phyloP scores from a whole-genome alignment of 2,329 filamentous ascomycete species.

The Ophiocordyceps camponoti-rufipedis region DNA sequence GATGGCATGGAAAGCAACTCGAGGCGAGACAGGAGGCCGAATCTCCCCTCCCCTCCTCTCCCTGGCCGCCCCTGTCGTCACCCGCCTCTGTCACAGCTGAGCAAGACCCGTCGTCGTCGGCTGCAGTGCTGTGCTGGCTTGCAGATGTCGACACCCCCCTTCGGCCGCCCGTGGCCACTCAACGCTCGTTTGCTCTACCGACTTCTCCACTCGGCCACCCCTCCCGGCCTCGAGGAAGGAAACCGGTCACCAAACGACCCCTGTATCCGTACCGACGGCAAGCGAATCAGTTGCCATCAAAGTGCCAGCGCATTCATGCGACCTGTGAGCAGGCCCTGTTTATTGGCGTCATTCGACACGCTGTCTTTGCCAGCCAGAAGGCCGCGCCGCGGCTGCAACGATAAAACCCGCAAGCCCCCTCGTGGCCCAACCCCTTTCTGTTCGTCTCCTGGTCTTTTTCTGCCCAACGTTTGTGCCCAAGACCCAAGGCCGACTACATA shows the following conservation, averaged over 20 bases:
- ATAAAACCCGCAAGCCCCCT: constrained; percentile 34
- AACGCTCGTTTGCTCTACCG: constrained; percentile 21
- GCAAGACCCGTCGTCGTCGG: not conserved
- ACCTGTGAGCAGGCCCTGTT: constrained; percentile 24
- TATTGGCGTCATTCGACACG: constrained; percentile 5
- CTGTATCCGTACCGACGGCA: constrained; percentile 8
- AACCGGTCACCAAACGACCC: constrained; percentile 16
- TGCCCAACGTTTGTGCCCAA: constrained; percentile 24
- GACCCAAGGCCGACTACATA: constrained; percentile 7
- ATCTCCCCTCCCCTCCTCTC: not conserved
- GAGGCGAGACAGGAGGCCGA: too few relatives aligned
- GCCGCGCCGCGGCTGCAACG: constrained; percentile 8
- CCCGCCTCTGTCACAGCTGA: not conserved
- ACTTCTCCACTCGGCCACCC: constrained; percentile 9
- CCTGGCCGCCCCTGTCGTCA: not conserved
- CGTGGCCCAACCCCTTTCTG: constrained; percentile 17
- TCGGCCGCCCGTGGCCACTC: constrained; percentile 14
- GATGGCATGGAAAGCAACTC: too few relatives aligned
- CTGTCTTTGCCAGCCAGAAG: constrained; percentile 6
- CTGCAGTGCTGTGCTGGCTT: constrained; percentile 26
- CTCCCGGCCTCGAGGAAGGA: constrained; percentile 19
- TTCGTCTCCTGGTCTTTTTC: constrained; percentile 12
- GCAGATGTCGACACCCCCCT: constrained; percentile 23
- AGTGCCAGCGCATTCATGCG: constrained; percentile 29
- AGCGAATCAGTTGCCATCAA: constrained; percentile 18